Percentiles rank a stretch among this genome's conserved stretches.
phyloP scores from a whole-genome alignment of 1,284 basidiomycete genomes.

The Laetiporus sulphureus region DNA sequence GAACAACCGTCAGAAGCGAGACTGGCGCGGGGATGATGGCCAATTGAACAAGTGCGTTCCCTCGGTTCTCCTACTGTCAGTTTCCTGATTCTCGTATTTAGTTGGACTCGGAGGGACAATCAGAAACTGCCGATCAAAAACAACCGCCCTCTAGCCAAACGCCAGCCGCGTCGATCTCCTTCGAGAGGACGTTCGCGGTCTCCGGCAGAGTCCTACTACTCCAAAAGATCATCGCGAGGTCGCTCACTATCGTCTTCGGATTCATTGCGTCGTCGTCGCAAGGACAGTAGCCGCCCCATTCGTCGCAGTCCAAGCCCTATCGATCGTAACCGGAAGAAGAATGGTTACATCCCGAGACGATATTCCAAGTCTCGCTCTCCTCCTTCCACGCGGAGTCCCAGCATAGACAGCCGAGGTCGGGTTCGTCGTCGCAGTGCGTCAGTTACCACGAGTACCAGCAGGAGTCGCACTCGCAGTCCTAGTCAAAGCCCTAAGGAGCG shows the following conservation, averaged over 20 bases:
- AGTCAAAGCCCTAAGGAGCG: constrained; percentile 44
- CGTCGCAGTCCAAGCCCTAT: constrained; percentile 30
- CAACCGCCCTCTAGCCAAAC: constrained; percentile 12
- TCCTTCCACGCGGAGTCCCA: constrained; percentile 13
- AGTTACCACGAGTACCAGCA: constrained; percentile 26
- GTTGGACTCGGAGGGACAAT: constrained; percentile 29
- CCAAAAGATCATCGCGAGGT: constrained; percentile 56
- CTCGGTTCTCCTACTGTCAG: constrained; percentile 7
- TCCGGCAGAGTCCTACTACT: constrained; percentile 54
- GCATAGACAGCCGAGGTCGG: constrained; percentile 21
- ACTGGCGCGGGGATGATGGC: constrained; percentile 58
- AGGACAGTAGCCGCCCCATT: constrained; percentile 38
- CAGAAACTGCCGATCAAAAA: constrained; percentile 11
- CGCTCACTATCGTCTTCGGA: constrained; percentile 54
- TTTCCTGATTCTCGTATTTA: constrained; percentile 12
- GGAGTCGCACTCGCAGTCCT: constrained; percentile 44
- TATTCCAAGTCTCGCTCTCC: constrained; percentile 18
- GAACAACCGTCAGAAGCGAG: constrained; percentile 36
- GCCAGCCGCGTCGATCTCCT: constrained; percentile 26
- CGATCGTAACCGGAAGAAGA: constrained; percentile 15
- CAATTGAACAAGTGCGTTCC: constrained; percentile 61
- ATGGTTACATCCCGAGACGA: constrained; percentile 13
- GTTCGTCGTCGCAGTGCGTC: constrained; percentile 22
- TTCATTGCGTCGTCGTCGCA: constrained; percentile 46
- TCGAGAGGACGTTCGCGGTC: constrained; percentile 46